A percentile compares a stretch with the other conserved stretches of the same genome.
Conservation (phyloP, 305 asterid species). For the Fraxinus xanthoxyloides region DNA sequence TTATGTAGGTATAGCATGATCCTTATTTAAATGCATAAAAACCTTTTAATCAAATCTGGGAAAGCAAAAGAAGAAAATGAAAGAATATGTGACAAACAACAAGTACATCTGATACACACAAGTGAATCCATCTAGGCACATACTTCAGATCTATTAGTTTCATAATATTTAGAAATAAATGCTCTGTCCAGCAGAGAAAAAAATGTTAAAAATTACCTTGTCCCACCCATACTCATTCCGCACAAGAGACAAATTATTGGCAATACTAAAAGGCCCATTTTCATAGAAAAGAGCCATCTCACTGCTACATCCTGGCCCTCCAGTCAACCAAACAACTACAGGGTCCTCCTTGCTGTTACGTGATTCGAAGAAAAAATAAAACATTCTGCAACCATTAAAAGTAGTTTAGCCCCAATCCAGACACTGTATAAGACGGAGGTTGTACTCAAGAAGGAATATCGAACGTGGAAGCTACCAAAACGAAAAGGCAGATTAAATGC, state of each 20-base stretch:
- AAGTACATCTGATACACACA: background rate
- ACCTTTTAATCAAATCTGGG: background rate
- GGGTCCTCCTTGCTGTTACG: conserved; percentile 76
- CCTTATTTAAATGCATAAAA: background rate
- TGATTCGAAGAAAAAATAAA: conserved; percentile 94
- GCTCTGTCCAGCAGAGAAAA: conserved; percentile 5
- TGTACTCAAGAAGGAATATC: background rate
- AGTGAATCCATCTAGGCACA: background rate
- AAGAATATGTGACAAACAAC: background rate
- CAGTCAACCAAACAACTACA: conserved; percentile 97
- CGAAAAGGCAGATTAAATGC: background rate
- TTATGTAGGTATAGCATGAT: too few species aligned
- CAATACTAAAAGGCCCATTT: conserved; percentile 84
- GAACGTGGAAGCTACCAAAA: background rate
- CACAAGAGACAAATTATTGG: conserved; percentile 71
- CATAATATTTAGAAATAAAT: conserved; percentile 2
- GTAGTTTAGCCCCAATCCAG: conserved; percentile 20
- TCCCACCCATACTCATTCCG: conserved; percentile 95
- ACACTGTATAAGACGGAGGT: background rate
- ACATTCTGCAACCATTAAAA: conserved; percentile 61
- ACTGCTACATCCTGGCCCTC: conserved; percentile 99
- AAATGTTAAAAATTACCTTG: conserved; percentile 48
- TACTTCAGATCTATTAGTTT: background rate
- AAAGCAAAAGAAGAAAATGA: background rate
- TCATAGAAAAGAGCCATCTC: conserved; percentile 98